Evolutionary conservation across 805 yeast species (phyloP).

Genomic region (Kodamaea fukazawae): DNA sequence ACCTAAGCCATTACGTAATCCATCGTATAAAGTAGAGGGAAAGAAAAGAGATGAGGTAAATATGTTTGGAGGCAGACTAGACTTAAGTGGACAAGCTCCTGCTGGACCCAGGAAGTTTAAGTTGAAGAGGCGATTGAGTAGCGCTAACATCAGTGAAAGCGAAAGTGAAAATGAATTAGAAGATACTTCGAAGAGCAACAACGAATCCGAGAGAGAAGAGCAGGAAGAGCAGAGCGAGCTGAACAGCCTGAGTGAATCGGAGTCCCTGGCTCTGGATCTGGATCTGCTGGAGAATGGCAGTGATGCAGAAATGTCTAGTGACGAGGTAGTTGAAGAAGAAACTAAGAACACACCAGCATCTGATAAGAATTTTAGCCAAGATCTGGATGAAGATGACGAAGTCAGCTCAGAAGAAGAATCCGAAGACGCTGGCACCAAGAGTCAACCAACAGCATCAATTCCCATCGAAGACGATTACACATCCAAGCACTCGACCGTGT

Average conservation of each 20-base stretch:
- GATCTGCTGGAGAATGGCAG: background rate
- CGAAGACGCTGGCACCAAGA: background rate
- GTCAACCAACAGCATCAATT: background rate
- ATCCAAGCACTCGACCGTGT: constrained; percentile 22
- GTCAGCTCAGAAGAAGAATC: constrained; percentile 7
- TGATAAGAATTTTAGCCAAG: constrained; percentile 6
- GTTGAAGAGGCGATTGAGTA: constrained; percentile 18
- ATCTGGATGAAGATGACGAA: constrained; percentile 16
- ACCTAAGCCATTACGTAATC: too few species aligned
- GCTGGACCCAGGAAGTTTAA: constrained; percentile 7
- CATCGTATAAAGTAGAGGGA: background rate
- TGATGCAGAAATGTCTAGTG: constrained; percentile 1
- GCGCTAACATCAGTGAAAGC: constrained; percentile 5
- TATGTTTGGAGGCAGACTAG: constrained; percentile 65
- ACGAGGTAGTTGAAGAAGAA: constrained; percentile 7
- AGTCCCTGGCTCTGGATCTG: background rate
- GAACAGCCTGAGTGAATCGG: background rate
- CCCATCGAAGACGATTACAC: constrained; percentile 9
- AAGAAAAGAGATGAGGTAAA: constrained; percentile 6
- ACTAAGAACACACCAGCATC: background rate
- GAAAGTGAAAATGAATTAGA: constrained; percentile 16
- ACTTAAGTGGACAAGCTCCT: constrained; percentile 7
- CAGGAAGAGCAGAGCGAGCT: background rate
- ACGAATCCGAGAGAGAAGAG: constrained; percentile 11
- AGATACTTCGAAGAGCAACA: constrained; percentile 12